These are phyloP conservation scores for Melastoma malabathricum DNA, from an alignment of 345 rosid species.

Conservation along the genomic window DNA sequence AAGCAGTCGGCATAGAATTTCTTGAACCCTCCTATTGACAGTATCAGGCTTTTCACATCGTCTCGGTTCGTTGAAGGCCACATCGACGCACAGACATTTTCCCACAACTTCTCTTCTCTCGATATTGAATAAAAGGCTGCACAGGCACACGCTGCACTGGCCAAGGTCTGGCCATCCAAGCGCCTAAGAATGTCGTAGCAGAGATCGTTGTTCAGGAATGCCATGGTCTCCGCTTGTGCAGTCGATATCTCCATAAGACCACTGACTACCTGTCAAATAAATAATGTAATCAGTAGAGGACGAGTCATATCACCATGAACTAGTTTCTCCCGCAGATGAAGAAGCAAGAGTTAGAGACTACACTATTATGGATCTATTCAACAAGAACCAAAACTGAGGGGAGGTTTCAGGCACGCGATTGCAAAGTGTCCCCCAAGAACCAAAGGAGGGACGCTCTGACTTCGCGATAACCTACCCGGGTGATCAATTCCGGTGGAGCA, in stretches of 20 bases:
- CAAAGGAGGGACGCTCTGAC: too few relatives aligned
- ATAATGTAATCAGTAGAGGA: not conserved
- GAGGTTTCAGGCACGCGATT: too few relatives aligned
- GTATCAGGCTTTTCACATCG: conserved; percentile 46
- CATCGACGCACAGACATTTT: conserved; percentile 57
- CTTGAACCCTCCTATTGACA: conserved; percentile 55
- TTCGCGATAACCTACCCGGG: too few relatives aligned
- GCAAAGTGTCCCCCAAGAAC: too few relatives aligned
- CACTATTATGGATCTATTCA: too few relatives aligned
- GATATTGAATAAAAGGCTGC: conserved; percentile 56
- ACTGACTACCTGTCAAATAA: not conserved
- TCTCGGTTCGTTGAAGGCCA: conserved; percentile 65
- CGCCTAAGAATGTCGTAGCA: conserved; percentile 67
- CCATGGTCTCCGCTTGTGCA: conserved; percentile 24
- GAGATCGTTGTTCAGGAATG: conserved; percentile 43
- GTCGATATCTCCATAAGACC: conserved; percentile 19
- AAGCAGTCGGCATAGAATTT: conserved; percentile 70
- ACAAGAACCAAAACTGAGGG: too few relatives aligned
- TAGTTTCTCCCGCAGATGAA: too few relatives aligned
- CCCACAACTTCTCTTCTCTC: conserved; percentile 63
- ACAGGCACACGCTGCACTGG: conserved; percentile 64
- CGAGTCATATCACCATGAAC: too few relatives aligned
- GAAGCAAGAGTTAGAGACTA: too few relatives aligned
- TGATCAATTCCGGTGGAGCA: too few relatives aligned
- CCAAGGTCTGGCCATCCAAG: conserved; percentile 61